Evolutionary conservation across 2,329 filamentous ascomycete genomes (phyloP), one percentile per base, ranked within the genome.

Genomic region (Erysiphe pulchra): DNA sequence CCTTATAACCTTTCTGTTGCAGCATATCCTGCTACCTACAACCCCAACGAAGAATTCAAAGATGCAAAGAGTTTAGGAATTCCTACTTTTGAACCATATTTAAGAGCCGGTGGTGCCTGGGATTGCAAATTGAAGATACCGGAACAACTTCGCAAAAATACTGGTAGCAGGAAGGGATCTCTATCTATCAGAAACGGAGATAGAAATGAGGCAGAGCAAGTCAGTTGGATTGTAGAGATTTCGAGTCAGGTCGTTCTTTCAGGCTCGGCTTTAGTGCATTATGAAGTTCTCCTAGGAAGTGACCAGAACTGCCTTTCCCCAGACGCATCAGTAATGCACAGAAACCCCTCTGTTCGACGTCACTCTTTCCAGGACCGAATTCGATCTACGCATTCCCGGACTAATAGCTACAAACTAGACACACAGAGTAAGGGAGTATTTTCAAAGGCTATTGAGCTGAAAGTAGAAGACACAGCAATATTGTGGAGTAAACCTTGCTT

Each of bases 21-120:
- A 45, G 81, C 85, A 20, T 92, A 92, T 55, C 84, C 87, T 0
- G 70, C 80, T 14, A 73, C 69, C 42, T 95, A 90, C 64, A 71
- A 86, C 55, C 84, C 87, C 1, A 85, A 93, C 61, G 66, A 69
- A 52, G 85, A 83, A 58, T 77, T 80, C 53, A 72, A 77, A 47
- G 68, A 77, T 45, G 70, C 78, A 1, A 71, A 75, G 45, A 67
- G 68, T 45, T 77, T 85, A 63, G 83, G 82, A 42, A 70, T 79
- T 1, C 90, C 90, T 14, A 81, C 92, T 55, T 98, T 90, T 56
- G 90, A 98, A 62, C 87, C 90, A 42, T 87, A 93, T 66, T 71
- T 98, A 57, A 95, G 95, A 66, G 86, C 90, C 9, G 90, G 86
- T 30, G 86, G 84, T 7, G 75, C 71, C 41, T 98, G 86, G 80